phyloP scores from a whole-genome alignment of 768 basidiomycete species.

The Hypholoma fasciculare region DNA sequence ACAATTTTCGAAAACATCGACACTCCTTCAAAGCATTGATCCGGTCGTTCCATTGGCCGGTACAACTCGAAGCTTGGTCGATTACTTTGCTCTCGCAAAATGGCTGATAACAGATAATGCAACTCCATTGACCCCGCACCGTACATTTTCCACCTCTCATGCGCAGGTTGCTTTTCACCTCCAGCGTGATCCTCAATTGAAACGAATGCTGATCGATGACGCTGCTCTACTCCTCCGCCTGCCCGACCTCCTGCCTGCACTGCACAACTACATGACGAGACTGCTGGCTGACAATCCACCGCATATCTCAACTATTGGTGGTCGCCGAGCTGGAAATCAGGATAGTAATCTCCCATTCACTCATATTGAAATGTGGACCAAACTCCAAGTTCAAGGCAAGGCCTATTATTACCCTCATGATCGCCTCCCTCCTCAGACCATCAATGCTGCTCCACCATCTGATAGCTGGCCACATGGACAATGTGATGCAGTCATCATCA shows the following conservation, averaged over 20 bases:
- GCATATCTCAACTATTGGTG: too few relatives aligned
- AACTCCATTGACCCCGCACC: slow-evolving; percentile 5
- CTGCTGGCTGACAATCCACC: neutral
- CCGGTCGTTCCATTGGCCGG: neutral
- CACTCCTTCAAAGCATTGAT: neutral
- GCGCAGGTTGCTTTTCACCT: slow-evolving; percentile 22
- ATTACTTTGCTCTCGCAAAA: neutral
- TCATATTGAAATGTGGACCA: slow-evolving; percentile 27
- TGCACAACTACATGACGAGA: slow-evolving; percentile 20
- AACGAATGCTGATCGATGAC: slow-evolving; percentile 19
- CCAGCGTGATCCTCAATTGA: slow-evolving; percentile 15
- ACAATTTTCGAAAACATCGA: neutral
- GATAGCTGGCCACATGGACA: slow-evolving; percentile 18
- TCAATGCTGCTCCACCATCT: slow-evolving; percentile 23
- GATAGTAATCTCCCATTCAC: slow-evolving; percentile 15
- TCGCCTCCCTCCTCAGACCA: slow-evolving; percentile 17
- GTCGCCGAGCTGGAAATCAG: slow-evolving; percentile 5
- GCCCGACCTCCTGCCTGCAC: slow-evolving; percentile 26
- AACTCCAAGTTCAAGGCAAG: slow-evolving; percentile 21
- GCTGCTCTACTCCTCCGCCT: slow-evolving; percentile 21
- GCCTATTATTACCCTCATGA: slow-evolving; percentile 21
- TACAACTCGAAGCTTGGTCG: neutral
- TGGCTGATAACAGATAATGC: neutral
- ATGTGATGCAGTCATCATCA: slow-evolving; percentile 20
- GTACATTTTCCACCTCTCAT: slow-evolving; percentile 9